Base-by-base conservation (phyloP, 306 rosid genomes). In the Cicer yamashitae region DNA sequence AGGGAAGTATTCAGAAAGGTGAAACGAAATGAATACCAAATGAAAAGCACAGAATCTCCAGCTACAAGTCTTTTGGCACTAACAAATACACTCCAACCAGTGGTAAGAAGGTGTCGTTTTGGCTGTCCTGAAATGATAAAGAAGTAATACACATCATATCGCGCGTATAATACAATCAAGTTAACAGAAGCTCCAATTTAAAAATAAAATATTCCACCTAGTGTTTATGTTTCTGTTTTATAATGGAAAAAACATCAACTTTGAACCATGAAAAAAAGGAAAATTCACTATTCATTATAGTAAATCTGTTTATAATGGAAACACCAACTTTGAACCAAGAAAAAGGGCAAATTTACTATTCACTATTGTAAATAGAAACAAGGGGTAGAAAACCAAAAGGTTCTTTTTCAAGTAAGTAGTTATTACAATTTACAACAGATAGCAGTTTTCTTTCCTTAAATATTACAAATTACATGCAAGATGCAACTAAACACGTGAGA, bases 81-180 rank as follows among this genome's bases (percentile, higher is more conserved):
- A 76, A 92, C 97, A 82, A 89, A 92, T 79, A 92, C 93, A 74
- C 97, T 91, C 97, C 97, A 91, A 30, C 97, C 97, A 11, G 97
- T 91, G 5, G 97, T 91, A 84, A 91, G 97, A 80, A 92, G 97
- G 87, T 92, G 97, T 3, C 97, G 88, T 79, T 92, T 92, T 5
- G 97, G 97, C 82, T 92, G 97, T 73, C 97, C 97, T 92, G 97
- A 66, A 73, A 81, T 47, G 67, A 81, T 68, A 54, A 71, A 75
- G 73, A 83, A 74, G 71, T 45, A 79, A 60, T 7, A 71, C 40
- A 48, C 37, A 65, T 84, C 56, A 86, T 44, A 34, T 54, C 25
- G 38, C 13, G 50, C 51, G 58, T 38, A 52, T 79, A 12, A 14
- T 34, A 38, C 52, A 66, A 66, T 12, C 20, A 10, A 1, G 48